phyloP scores from a whole-genome alignment of 306 rosid genomes.

The Fagus crenata region DNA sequence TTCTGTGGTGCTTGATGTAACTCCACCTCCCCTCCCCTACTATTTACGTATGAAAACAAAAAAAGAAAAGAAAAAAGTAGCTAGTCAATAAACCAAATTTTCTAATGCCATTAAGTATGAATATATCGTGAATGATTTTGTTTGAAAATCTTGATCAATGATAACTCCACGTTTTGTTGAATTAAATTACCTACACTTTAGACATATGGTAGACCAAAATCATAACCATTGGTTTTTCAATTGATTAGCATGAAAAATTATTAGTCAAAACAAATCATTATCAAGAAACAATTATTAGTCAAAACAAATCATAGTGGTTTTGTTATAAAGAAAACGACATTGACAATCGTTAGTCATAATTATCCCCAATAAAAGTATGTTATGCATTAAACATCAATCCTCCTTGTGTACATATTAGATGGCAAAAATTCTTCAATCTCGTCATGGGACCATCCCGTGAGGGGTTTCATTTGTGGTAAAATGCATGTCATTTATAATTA shows the following conservation, averaged over 20 bases:
- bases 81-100: no score
- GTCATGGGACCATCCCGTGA: no score
- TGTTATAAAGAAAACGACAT: neutral
- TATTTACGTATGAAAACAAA: no score
- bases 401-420: no score
- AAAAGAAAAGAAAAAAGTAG: no score
- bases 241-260: neutral
- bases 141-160: neutral
- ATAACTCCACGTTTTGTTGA: neutral
- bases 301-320: neutral
- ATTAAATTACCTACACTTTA: neutral
- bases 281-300: neutral
- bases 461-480: no score
- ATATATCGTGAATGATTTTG: slow-evolving; percentile 14
- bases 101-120: neutral
- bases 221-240: neutral
- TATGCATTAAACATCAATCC: no score
- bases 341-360: neutral
- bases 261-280: neutral
- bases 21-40: no score
- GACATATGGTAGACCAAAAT: neutral
- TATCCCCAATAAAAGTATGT: no score
- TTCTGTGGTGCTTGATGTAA: no score
- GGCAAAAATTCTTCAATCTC: no score
- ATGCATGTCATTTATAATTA: no score